Evolutionary conservation across 768 basidiomycete genomes (phyloP).

Genomic region (Termitomyces sp.): DNA sequence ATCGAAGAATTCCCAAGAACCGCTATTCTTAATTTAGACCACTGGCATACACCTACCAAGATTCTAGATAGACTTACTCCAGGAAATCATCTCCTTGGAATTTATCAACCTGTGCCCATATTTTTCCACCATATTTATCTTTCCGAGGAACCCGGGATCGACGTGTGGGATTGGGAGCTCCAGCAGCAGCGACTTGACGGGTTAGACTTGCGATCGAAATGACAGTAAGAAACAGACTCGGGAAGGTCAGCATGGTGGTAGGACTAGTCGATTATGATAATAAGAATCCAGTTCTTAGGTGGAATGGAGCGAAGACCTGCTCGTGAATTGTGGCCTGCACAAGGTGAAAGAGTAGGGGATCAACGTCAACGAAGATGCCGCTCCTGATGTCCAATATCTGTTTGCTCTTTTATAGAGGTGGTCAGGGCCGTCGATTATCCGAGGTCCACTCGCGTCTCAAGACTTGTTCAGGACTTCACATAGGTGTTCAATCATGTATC

Average conservation of each 20-base stretch:
- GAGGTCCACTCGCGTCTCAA: too few relatives aligned
- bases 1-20: slow-evolving; percentile 62
- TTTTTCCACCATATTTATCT: slow-evolving; percentile 3
- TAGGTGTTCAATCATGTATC: background rate
- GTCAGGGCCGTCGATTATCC: too few relatives aligned
- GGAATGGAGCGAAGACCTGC: slow-evolving; percentile 11
- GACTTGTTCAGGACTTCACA: too few relatives aligned
- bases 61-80: slow-evolving; percentile 35
- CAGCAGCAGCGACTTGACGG: slow-evolving; percentile 1
- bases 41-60: background rate
- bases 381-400: background rate
- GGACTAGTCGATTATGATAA: background rate
- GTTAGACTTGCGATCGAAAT: slow-evolving; percentile 1
- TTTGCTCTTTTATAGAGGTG: background rate
- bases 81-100: slow-evolving; percentile 55
- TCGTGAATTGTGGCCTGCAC: slow-evolving; percentile 14
- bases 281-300: slow-evolving; percentile 17
- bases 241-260: slow-evolving; percentile 7
- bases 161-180: slow-evolving; percentile 1
- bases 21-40: slow-evolving; percentile 28
- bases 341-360: slow-evolving; percentile 8
- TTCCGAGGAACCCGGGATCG: slow-evolving; percentile 10
- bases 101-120: slow-evolving; percentile 30
- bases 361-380: slow-evolving; percentile 14
- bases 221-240: background rate